Evolutionary conservation across 176 grass and related monocot species (phyloP), one percentile per base, ranked within the genome.

Genomic region (Dendrocalamus sinicus): DNA sequence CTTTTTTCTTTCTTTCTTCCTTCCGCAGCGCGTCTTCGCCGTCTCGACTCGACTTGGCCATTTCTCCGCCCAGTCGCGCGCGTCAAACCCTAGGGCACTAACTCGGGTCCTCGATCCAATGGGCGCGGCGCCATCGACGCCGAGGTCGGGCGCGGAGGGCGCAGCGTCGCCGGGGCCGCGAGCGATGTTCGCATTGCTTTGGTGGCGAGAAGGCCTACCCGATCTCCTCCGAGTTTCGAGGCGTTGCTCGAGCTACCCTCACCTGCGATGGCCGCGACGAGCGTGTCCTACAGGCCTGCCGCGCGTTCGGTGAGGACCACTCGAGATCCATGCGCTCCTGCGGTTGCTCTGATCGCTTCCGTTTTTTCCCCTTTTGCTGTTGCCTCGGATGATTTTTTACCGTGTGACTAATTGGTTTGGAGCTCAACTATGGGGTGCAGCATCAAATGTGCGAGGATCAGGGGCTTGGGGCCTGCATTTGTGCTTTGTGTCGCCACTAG

Each of bases 111-210:
- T 47, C 89, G 89, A 91, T 91, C 89, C 65, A 84, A 99, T 99
- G 96, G 96, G 96, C 30, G 84, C 86, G 84, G 93, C 86, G 93
- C 93, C 93, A 81, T 99, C 96, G 59, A 99, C 91, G 84, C 93
- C 93, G 80, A 79, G 76, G 93, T 90, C 83, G 47, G 93, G 80
- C 60, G 61, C 64, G 14, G 79, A 10, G 40, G 51, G 28, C 63
- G 75, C 68, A 44, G 57, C 81, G 59, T 12, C 85, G 85, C 83
- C 87, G 86, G 85, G 78, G 77, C 84, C 0, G 91, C 92, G 96
- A 96, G 93, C 84, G 73, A 89, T 96, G 90, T 93, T 99, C 81
- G 84, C 90, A 1, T 86, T 89, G 50, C 91, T n/a, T n/a, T 99
- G 75, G 96, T 99, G 96, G 96, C 30, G 79, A 43, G 32, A 86